A percentile compares a stretch with the other conserved stretches of the same genome.
These are phyloP conservation scores for Aspergillus sp. DNA, from an alignment of 2,329 filamentous ascomycete species.

Conservation along the genomic window DNA sequence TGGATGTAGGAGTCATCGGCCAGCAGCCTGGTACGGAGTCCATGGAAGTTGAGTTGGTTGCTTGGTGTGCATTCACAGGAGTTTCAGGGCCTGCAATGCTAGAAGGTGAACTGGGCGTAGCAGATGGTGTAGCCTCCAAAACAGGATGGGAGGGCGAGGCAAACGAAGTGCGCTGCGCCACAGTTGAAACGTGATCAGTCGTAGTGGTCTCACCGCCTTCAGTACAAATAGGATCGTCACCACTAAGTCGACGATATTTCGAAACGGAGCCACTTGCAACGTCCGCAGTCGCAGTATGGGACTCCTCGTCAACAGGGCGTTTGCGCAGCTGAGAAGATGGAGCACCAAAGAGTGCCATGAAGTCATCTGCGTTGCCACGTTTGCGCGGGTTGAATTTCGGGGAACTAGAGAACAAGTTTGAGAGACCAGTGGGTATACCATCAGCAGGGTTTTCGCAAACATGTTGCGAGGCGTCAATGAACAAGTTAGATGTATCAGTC, in stretches of 20 bases:
- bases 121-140: background rate
- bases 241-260: constrained; percentile 18
- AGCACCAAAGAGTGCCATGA: background rate
- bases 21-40: constrained; percentile 6
- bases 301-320: constrained; percentile 12
- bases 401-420: too few relatives aligned
- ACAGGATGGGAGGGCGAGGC: background rate
- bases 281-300: background rate
- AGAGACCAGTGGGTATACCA: too few relatives aligned
- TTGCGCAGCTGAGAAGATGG: constrained; percentile 2
- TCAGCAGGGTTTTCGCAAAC: too few relatives aligned
- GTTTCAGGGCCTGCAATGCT: background rate
- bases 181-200: background rate
- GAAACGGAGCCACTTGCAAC: background rate
- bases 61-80: background rate
- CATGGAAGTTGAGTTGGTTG: background rate
- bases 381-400: background rate
- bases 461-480: too few relatives aligned
- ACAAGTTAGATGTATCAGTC: too few relatives aligned
- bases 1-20: background rate
- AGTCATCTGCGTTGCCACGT: background rate
- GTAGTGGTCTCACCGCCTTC: background rate
- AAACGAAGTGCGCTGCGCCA: background rate
- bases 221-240: background rate
- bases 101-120: background rate